Percentiles rank a stretch among this genome's conserved stretches.
These are phyloP conservation scores for Neostapfia colusana DNA, from an alignment of 176 grass and related monocot species.

Conservation along the genomic window DNA sequence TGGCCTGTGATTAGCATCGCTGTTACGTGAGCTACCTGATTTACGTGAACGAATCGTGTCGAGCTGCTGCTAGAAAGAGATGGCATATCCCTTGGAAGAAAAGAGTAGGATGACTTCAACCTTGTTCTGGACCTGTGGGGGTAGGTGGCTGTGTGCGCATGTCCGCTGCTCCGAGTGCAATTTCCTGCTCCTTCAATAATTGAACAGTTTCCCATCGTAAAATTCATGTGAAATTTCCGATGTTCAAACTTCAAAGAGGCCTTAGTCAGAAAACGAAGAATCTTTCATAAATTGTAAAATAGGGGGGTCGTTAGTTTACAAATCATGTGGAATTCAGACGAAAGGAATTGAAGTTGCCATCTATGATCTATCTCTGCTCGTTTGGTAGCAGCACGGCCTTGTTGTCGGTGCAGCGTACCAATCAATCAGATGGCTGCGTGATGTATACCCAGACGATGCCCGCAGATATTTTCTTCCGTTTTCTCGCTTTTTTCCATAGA, in stretches of 20 bases:
- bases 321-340: not conserved
- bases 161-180: not conserved
- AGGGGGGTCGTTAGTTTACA: not conserved
- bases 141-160: not conserved
- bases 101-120: not conserved
- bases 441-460: conserved; percentile 2
- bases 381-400: not conserved
- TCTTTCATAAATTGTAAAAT: not conserved
- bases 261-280: not conserved
- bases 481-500: not conserved
- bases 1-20: conserved; percentile 17
- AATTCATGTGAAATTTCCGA: not conserved
- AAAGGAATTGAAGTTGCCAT: not conserved
- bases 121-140: conserved; percentile 10
- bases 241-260: not conserved
- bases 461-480: not conserved
- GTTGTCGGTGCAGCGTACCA: conserved; percentile 34
- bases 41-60: conserved; percentile 5
- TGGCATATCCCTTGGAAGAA: not conserved
- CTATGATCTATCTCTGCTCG: not conserved
- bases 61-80: no score
- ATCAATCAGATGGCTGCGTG: conserved; percentile 17
- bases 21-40: conserved; percentile 21
- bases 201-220: not conserved
- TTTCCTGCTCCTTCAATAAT: not conserved